Base-by-base conservation (phyloP, 805 yeast genomes). In the Cyberlindnera meyerae region DNA sequence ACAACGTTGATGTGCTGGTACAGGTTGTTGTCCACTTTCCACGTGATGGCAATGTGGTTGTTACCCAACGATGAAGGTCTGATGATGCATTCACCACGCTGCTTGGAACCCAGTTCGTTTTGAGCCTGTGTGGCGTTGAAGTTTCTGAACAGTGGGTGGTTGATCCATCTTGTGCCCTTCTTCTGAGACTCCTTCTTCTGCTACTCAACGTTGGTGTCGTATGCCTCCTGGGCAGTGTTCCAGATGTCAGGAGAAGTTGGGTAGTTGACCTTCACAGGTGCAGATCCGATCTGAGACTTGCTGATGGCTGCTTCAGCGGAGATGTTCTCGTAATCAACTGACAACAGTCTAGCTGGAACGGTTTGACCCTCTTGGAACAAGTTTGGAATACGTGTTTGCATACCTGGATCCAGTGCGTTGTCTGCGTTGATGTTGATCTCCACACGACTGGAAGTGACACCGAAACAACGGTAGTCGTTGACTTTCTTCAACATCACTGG, bases 61-160 rank as follows among this genome's bases (percentile, higher is more conserved):
- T 75, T 70, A 29, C 98, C 98, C 44, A 80, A 77, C 8, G 95
- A 86, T 0, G 97, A 87, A 14, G 97, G 99, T 49, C 99, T 75
- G 38, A 93, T 83, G 15, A 93, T 95, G 62, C 87, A 75, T 49
- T 86, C 95, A 36, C 99, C 99, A 46, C 89, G 81, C 29, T 80
- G 75, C 56, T 82, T 75, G 17, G 96, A 85, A 15, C 96, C 96
- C 52, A 93, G 71, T 49, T 73, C 88, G 49, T 84, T 95, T 60
- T 90, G 97, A 1, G 99, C 97, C 66, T 93, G 96, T 38, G 69
- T 71, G 42, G 83, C 73, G 50, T 78, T 83, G 66, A 89, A 82
- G 44, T 85, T 82, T 50, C 78, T 82, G 73, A 85, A 93, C 57
- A 82, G 75, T 26, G 96, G 95, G 65, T 93, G 98, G 57, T 88